phyloP scores from a whole-genome alignment of 805 yeast species.

The Wickerhamomyces hampshirensis region DNA sequence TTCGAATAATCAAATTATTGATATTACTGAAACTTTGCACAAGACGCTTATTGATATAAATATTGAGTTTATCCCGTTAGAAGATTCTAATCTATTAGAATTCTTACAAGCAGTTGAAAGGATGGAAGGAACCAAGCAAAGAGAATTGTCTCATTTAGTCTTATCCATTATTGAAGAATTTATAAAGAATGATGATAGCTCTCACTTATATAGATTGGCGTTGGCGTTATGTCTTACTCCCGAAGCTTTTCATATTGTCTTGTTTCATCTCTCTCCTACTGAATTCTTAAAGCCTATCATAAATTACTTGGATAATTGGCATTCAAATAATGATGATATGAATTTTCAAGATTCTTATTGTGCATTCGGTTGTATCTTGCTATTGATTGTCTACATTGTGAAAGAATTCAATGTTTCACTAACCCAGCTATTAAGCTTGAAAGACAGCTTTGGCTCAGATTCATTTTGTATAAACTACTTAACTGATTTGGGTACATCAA shows the following conservation, averaged over 20 bases:
- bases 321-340: slow-evolving; percentile 37
- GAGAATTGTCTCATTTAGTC: slow-evolving; percentile 37
- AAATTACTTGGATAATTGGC: slow-evolving; percentile 46
- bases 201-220: slow-evolving; percentile 45
- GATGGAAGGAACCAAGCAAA: slow-evolving; percentile 42
- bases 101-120: slow-evolving; percentile 43
- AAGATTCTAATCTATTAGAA: slow-evolving; percentile 50
- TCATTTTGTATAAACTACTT: slow-evolving; percentile 30
- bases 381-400: slow-evolving; percentile 39
- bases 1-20: slow-evolving; percentile 28
- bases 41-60: slow-evolving; percentile 33
- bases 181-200: slow-evolving; percentile 34
- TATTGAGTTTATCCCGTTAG: slow-evolving; percentile 43
- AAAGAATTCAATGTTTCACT: slow-evolving; percentile 34
- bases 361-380: slow-evolving; percentile 58
- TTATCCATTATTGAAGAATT: slow-evolving; percentile 30
- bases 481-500: slow-evolving; percentile 24
- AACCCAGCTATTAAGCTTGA: slow-evolving; percentile 23
- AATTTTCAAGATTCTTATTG: slow-evolving; percentile 64
- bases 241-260: slow-evolving; percentile 36
- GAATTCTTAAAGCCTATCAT: slow-evolving; percentile 40
- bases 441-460: slow-evolving; percentile 10
- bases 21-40: slow-evolving; percentile 26
- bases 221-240: slow-evolving; percentile 43
- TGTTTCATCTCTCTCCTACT: slow-evolving; percentile 41